These are phyloP conservation scores for Bruguiera gymnorhiza DNA, from an alignment of 345 rosid species.

Conservation along the genomic window DNA sequence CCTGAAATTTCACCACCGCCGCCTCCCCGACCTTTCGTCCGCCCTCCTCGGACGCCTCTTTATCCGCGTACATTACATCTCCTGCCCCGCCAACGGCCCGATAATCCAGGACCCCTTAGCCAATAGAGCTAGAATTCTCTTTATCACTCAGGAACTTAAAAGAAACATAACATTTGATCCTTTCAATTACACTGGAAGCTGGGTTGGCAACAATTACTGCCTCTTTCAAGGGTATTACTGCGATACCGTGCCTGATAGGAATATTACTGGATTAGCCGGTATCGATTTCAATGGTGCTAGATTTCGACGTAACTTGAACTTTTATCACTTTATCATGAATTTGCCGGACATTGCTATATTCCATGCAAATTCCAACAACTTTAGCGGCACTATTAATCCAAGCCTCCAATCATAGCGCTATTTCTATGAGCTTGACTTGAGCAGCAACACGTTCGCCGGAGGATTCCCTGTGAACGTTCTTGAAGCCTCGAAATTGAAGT, in stretches of 20 bases:
- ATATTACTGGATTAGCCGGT: conserved; percentile 21
- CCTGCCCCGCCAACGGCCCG: conserved; percentile 6
- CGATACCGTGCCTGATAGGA: conserved; percentile 25
- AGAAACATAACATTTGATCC: conserved; percentile 31
- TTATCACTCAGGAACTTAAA: conserved; percentile 24
- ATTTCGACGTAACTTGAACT: conserved; percentile 21
- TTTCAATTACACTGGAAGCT: conserved; percentile 1
- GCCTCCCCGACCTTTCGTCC: conserved; percentile 9
- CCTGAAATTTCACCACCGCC: conserved; percentile 15
- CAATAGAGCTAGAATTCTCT: conserved; percentile 13
- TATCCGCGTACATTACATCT: conserved; percentile 10
- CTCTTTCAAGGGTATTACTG: conserved; percentile 32
- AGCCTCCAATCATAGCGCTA: conserved; percentile 10
- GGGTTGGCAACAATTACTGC: conserved; percentile 36
- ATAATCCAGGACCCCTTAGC: conserved; percentile 21
- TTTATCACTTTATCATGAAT: conserved; percentile 25
- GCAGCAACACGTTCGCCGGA: conserved; percentile 26
- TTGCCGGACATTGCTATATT: conserved; percentile 36
- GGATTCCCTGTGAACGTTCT: conserved; percentile 25
- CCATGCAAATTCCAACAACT: conserved; percentile 42
- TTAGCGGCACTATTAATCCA: conserved; percentile 13
- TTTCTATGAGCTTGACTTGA: conserved; percentile 29
- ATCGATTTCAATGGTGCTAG: conserved; percentile 35
- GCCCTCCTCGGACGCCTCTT: conserved; percentile 13
- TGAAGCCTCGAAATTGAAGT: conserved; percentile 14